Evolutionary conservation across 2,329 filamentous ascomycete species (phyloP).

Genomic region (Cylindrodendrum hubeiense): DNA sequence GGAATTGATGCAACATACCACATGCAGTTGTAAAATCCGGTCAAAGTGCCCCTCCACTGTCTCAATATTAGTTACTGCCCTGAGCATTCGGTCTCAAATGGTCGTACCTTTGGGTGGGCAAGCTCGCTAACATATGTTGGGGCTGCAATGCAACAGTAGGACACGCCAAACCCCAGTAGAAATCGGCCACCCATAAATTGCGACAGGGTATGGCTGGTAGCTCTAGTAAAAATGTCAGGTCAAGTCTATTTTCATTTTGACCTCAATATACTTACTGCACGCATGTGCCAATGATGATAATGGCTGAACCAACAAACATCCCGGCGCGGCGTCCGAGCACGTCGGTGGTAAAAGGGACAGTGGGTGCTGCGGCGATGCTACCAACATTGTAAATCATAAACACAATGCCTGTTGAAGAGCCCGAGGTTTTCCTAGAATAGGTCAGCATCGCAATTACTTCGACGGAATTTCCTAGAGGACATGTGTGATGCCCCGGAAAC

Average conservation of each 20-base stretch:
- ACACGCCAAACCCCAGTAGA: slow-evolving; percentile 65
- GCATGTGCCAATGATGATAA: slow-evolving; percentile 57
- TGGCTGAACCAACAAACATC: slow-evolving; percentile 54
- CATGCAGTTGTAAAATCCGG: slow-evolving; percentile 56
- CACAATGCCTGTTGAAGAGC: slow-evolving; percentile 42
- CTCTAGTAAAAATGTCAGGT: slow-evolving; percentile 30
- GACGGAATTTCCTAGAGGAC: background rate
- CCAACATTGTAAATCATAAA: slow-evolving; percentile 62
- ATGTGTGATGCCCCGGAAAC: background rate
- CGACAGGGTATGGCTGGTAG: slow-evolving; percentile 46
- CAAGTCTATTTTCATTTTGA: too few relatives aligned
- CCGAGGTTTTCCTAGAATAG: slow-evolving; percentile 27
- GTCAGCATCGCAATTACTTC: background rate
- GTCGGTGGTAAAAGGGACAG: slow-evolving; percentile 56
- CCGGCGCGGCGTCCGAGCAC: slow-evolving; percentile 55
- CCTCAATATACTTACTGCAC: slow-evolving; percentile 46
- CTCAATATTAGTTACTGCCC: background rate
- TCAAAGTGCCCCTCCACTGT: slow-evolving; percentile 60
- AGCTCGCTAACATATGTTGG: slow-evolving; percentile 61
- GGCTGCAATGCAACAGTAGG: slow-evolving; percentile 54
- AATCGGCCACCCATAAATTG: slow-evolving; percentile 65
- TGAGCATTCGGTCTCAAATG: fast-evolving
- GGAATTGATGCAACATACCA: slow-evolving; percentile 10
- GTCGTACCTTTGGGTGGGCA: slow-evolving; percentile 57
- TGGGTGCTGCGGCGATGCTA: slow-evolving; percentile 54